These are phyloP conservation scores for Diaporthe batatas DNA, from an alignment of 2,329 filamentous ascomycete species.

Conservation along the genomic window DNA sequence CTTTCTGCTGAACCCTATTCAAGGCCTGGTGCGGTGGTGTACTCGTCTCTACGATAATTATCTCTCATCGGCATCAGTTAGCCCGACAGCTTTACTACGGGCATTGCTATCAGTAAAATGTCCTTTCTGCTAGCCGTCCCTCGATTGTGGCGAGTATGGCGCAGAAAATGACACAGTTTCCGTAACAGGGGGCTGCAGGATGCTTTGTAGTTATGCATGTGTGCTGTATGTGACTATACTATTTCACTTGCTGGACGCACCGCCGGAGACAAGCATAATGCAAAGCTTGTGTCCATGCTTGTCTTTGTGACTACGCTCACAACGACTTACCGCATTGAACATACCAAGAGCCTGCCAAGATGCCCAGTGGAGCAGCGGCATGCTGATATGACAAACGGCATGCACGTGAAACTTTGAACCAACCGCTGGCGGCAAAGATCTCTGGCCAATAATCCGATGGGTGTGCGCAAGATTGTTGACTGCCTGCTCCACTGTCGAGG, in stretches of 20 bases:
- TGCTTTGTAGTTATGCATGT: not conserved
- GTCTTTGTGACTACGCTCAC: not conserved
- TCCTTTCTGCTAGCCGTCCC: not conserved
- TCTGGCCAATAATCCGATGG: not conserved
- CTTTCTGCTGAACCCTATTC: not conserved
- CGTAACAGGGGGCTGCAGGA: not conserved
- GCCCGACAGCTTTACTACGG: not conserved
- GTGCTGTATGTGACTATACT: not conserved
- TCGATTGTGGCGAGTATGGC: not conserved
- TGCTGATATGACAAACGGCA: not conserved
- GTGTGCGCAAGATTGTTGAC: constrained; percentile 3
- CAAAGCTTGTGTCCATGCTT: constrained; percentile 32
- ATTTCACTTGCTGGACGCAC: not conserved
- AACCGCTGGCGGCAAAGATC: constrained; percentile 5
- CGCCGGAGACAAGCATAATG: constrained; percentile 1
- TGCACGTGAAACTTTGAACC: not conserved
- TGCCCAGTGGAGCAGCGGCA: not conserved
- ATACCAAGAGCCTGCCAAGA: constrained; percentile 1
- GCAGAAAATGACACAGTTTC: not conserved
- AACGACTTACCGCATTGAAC: not conserved
- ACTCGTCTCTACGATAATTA: too few species aligned
- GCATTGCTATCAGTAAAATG: not conserved
- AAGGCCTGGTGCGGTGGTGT: not conserved
- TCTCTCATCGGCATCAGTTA: not conserved
- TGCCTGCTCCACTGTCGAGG: too few species aligned